Conservation (phyloP, 768 basidiomycete species). For the Exsudoporus frostii region DNA sequence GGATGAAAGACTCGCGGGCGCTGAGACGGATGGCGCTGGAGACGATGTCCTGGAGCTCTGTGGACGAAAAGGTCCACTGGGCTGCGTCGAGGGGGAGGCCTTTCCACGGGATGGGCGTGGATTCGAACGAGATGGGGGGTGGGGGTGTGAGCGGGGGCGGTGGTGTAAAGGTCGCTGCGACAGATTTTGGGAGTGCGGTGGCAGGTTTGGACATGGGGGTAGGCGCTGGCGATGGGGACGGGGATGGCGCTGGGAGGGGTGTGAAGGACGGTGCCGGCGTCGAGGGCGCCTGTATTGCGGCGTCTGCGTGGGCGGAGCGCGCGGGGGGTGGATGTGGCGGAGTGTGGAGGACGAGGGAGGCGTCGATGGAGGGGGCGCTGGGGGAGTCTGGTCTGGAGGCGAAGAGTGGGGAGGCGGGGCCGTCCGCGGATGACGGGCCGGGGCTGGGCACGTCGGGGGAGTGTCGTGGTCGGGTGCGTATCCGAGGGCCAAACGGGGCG, state of each 20-base stretch:
- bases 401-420: not conserved
- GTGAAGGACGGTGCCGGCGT: not conserved
- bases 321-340: not conserved
- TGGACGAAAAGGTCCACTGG: conserved; percentile 53
- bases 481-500: conserved; percentile 21
- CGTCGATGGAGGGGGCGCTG: not conserved
- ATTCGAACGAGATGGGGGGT: conserved; percentile 54
- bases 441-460: conserved; percentile 3
- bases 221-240: not conserved
- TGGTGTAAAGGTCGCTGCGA: conserved; percentile 22
- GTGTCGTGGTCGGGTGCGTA: conserved; percentile 14
- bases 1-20: conserved; percentile 66
- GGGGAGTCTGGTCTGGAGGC: conserved; percentile 1
- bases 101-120: conserved; percentile 58
- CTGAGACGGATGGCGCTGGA: conserved; percentile 69
- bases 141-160: conserved; percentile 43
- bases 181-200: not conserved
- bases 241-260: not conserved
- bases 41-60: conserved; percentile 64
- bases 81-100: conserved; percentile 70
- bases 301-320: conserved; percentile 4
- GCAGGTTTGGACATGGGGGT: not conserved
- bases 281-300: conserved; percentile 11
- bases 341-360: not conserved
- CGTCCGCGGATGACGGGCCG: not conserved